A percentile compares a stretch with the other conserved stretches of the same genome.
Evolutionary conservation across 768 basidiomycete species (phyloP).

Genomic region (Sporobolomyces phaffii): DNA sequence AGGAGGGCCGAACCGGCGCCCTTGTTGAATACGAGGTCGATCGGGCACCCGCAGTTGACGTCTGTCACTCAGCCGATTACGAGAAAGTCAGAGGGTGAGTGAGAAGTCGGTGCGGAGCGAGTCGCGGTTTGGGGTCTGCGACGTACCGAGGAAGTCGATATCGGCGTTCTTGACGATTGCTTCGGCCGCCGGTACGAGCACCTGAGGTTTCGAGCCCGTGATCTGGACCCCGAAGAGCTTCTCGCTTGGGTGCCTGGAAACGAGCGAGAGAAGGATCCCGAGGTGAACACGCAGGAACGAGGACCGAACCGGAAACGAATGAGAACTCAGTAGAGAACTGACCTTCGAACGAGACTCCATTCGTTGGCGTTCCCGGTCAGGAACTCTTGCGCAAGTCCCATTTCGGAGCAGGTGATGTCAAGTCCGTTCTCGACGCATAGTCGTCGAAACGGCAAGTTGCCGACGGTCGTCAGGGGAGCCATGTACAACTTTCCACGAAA

Average conservation of each 20-base stretch:
- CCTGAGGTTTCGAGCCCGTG: slow-evolving; percentile 76
- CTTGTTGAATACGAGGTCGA: slow-evolving; percentile 82
- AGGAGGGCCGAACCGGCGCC: slow-evolving; percentile 53
- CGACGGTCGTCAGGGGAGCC: slow-evolving; percentile 86
- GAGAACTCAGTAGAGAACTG: not conserved
- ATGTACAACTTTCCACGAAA: slow-evolving; percentile 82
- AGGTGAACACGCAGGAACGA: too few species aligned
- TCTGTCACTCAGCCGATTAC: slow-evolving; percentile 45
- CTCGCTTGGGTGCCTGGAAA: slow-evolving; percentile 73
- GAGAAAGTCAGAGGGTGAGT: not conserved
- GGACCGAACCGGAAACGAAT: too few species aligned
- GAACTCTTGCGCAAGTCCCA: slow-evolving; percentile 91
- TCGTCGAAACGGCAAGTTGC: slow-evolving; percentile 93
- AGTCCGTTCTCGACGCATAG: slow-evolving; percentile 79
- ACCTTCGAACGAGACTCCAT: slow-evolving; percentile 80
- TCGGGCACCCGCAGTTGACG: slow-evolving; percentile 93
- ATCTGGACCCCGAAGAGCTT: slow-evolving; percentile 83
- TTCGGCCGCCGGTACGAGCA: slow-evolving; percentile 72
- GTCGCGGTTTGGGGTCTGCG: too few species aligned
- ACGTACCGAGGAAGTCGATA: slow-evolving; percentile 44
- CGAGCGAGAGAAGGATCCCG: too few species aligned
- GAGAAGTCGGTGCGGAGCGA: not conserved
- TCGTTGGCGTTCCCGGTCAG: slow-evolving; percentile 82
- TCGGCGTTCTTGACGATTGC: slow-evolving; percentile 64
- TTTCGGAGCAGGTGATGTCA: slow-evolving; percentile 84